phyloP scores from a whole-genome alignment of 495 filamentous ascomycete species.

The Bombardia bombarda region DNA sequence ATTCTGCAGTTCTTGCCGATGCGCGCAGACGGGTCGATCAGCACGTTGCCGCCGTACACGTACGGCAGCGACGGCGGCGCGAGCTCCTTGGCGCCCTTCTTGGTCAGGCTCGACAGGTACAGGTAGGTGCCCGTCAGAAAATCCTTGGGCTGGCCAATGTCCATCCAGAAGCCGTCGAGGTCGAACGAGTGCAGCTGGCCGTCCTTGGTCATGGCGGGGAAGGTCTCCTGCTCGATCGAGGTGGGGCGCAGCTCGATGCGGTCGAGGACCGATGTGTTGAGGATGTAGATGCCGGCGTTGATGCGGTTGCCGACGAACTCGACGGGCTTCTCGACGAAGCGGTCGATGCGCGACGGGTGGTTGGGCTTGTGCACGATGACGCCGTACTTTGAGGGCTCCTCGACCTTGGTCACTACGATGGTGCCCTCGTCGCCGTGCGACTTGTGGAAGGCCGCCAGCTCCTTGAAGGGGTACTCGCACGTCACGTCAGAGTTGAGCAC shows the following conservation, averaged over 20 bases:
- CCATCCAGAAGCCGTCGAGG: constrained; percentile 99
- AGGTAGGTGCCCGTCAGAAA: constrained; percentile 96
- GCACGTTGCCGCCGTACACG: constrained; percentile 91
- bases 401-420: constrained; percentile 98
- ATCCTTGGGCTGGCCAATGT: constrained; percentile 98
- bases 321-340: constrained; percentile 99
- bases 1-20: constrained; percentile 99
- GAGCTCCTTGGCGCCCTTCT: constrained; percentile 84
- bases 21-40: constrained; percentile 91
- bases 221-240: constrained; percentile 99
- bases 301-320: constrained; percentile 99
- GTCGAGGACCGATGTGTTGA: constrained; percentile 84
- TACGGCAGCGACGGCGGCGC: constrained; percentile 66
- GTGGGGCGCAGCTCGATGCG: constrained; percentile 96
- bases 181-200: constrained; percentile 96
- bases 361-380: constrained; percentile 96
- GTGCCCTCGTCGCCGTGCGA: constrained; percentile 91
- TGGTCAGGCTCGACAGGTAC: constrained; percentile 87
- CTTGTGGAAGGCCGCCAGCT: constrained; percentile 87
- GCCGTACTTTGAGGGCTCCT: constrained; percentile 98
- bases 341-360: constrained; percentile 88
- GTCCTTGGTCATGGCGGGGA: constrained; percentile 88
- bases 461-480: constrained; percentile 93
- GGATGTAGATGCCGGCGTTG: constrained; percentile 98
- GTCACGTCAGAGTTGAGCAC: constrained; percentile 99